Conservation (phyloP, 768 basidiomycete species). For the Lactarius hengduanensis region DNA sequence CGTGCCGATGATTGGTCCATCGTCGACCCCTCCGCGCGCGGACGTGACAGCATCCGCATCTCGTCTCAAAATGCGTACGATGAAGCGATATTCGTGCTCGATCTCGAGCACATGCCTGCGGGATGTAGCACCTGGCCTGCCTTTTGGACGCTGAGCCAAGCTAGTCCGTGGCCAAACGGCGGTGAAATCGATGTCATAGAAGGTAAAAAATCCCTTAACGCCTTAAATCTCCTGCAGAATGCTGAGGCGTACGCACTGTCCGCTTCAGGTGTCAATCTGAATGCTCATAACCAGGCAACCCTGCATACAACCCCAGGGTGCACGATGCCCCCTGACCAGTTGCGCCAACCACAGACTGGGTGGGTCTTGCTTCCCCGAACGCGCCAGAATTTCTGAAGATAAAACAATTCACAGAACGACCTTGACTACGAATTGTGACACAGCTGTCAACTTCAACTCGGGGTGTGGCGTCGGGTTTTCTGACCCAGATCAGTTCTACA, state of each 20-base stretch:
- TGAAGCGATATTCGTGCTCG: slow-evolving; percentile 50
- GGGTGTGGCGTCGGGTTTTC: slow-evolving; percentile 57
- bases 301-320: slow-evolving; percentile 55
- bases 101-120: slow-evolving; percentile 58
- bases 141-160: slow-evolving; percentile 54
- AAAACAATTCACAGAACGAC: slow-evolving; percentile 36
- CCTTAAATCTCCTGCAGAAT: not conserved
- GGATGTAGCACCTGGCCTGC: slow-evolving; percentile 65
- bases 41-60: slow-evolving; percentile 58
- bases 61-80: slow-evolving; percentile 44
- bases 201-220: slow-evolving; percentile 36
- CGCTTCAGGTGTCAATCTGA: slow-evolving; percentile 47
- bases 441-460: slow-evolving; percentile 50
- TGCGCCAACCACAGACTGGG: slow-evolving; percentile 44
- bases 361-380: slow-evolving; percentile 28
- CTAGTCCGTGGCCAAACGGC: slow-evolving; percentile 56
- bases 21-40: slow-evolving; percentile 42
- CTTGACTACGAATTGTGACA: slow-evolving; percentile 49
- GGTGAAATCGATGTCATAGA: slow-evolving; percentile 65
- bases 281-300: slow-evolving; percentile 47
- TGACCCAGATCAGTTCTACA: slow-evolving; percentile 28
- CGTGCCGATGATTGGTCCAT: slow-evolving; percentile 47
- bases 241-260: not conserved
- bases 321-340: slow-evolving; percentile 38
- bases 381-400: not conserved